Conservation (phyloP, 306 rosid species). For the Prunus fruticosa region DNA sequence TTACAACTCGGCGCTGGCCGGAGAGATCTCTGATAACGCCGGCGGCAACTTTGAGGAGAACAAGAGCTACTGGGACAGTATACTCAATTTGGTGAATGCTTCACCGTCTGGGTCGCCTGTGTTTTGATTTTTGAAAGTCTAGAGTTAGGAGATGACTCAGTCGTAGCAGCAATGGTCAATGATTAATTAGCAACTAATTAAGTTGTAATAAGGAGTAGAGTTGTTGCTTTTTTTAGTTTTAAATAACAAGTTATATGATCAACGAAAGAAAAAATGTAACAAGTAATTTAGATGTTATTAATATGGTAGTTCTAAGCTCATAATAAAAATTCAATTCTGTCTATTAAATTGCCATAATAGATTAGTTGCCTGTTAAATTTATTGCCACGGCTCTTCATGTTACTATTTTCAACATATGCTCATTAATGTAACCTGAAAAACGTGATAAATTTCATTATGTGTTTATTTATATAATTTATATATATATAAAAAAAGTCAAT, state of each 20-base stretch:
- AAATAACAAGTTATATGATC: background rate
- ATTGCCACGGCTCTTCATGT: no score
- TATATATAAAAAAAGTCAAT: no score
- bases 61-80: conserved; percentile 83
- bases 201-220: background rate
- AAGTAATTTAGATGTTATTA: background rate
- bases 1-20: conserved; percentile 47
- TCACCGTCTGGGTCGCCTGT: conserved; percentile 41
- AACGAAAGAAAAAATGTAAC: background rate
- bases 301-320: background rate
- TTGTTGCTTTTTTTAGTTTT: background rate
- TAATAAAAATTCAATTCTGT: no score
- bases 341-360: no score
- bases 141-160: background rate
- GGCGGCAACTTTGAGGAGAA: conserved; percentile 60
- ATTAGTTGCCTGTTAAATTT: no score
- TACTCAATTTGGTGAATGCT: conserved; percentile 62
- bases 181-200: background rate
- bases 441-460: no score
- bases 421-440: no score
- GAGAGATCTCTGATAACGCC: conserved; percentile 37
- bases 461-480: no score
- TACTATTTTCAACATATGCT: no score
- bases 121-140: conserved; percentile 23
- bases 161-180: background rate